These are phyloP conservation scores for Saturnispora hagleri DNA, from an alignment of 805 yeast genomes.

Conservation along the genomic window DNA sequence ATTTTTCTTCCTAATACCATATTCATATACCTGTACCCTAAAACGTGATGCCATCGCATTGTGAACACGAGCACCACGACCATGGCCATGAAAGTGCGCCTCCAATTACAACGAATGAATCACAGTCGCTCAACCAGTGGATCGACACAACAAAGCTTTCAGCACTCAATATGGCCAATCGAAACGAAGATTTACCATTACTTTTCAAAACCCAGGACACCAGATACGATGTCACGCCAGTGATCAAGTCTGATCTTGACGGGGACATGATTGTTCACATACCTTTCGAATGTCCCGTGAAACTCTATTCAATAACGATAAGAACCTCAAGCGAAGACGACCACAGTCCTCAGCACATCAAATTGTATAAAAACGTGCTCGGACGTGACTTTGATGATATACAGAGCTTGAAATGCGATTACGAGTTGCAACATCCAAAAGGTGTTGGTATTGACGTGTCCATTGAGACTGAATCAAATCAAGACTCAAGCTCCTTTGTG, in stretches of 20 bases:
- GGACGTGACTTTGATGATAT: constrained; percentile 67
- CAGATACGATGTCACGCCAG: constrained; percentile 39
- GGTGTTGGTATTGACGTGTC: constrained; percentile 42
- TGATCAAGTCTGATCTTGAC: constrained; percentile 59
- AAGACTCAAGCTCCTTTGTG: constrained; percentile 46
- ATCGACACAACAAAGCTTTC: constrained; percentile 53
- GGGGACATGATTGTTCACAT: constrained; percentile 67
- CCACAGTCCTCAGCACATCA: constrained; percentile 60
- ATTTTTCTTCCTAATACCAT: background rate
- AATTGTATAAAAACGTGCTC: constrained; percentile 62
- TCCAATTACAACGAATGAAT: constrained; percentile 59
- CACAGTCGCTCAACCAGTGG: constrained; percentile 56
- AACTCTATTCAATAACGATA: constrained; percentile 61
- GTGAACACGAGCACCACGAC: constrained; percentile 16
- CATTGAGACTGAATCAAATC: constrained; percentile 42
- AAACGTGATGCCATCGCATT: constrained; percentile 1
- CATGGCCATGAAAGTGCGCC: constrained; percentile 29
- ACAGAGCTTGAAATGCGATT: constrained; percentile 38
- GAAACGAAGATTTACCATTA: constrained; percentile 36
- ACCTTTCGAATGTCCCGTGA: constrained; percentile 73
- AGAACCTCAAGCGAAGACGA: constrained; percentile 50
- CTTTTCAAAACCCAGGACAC: constrained; percentile 47
- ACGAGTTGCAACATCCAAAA: constrained; percentile 52
- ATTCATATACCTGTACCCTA: no score
- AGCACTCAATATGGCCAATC: constrained; percentile 54